These are phyloP conservation scores for Hyaloperonospora brassicae DNA, from an alignment of 352 stramenopile genomes.

Conservation along the genomic window DNA sequence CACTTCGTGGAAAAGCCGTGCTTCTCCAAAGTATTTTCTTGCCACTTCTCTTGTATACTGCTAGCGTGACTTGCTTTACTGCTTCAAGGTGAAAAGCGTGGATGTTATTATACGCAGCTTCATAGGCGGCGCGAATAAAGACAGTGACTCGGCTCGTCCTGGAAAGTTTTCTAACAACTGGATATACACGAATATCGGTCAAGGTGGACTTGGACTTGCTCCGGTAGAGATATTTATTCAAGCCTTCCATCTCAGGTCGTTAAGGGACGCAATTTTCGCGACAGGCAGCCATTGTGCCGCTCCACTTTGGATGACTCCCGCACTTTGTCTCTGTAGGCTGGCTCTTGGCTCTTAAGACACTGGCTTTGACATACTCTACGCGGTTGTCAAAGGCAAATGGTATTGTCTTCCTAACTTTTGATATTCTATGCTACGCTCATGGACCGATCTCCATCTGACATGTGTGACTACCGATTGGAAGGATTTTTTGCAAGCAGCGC, in stretches of 20 bases:
- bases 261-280: background rate
- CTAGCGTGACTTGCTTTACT: background rate
- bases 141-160: background rate
- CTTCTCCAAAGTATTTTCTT: background rate
- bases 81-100: background rate
- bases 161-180: background rate
- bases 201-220: background rate
- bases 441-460: background rate
- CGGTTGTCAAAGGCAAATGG: background rate
- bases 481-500: background rate
- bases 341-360: background rate
- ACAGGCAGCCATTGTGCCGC: background rate
- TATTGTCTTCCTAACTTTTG: background rate
- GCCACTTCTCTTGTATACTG: background rate
- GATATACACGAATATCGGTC: background rate
- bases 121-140: background rate
- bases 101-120: background rate
- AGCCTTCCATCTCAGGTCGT: background rate
- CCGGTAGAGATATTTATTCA: background rate
- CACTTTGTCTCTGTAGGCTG: background rate
- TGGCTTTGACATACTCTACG: background rate
- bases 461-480: background rate
- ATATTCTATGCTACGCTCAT: background rate
- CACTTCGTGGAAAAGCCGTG: background rate
- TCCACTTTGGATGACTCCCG: background rate